phyloP scores from a whole-genome alignment of 345 rosid genomes.

The Tarenaya hassleriana region DNA sequence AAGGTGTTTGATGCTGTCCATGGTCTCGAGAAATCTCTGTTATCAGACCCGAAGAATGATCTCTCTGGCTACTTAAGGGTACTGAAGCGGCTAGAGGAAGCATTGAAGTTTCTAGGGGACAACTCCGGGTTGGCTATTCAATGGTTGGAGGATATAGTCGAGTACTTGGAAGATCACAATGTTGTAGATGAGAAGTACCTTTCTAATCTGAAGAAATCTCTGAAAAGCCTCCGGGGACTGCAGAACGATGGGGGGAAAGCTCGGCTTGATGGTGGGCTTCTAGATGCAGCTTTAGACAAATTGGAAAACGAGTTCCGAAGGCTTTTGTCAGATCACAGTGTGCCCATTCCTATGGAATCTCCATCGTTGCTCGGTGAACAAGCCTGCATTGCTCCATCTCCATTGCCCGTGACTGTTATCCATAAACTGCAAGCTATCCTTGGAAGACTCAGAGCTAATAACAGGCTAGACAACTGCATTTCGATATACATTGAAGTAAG shows the following conservation, averaged over 20 bases:
- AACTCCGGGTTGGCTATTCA: conserved; percentile 94
- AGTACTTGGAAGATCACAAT: conserved; percentile 78
- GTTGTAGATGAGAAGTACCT: conserved; percentile 78
- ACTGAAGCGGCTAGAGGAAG: conserved; percentile 88
- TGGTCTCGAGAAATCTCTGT: conserved; percentile 80
- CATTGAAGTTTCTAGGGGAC: conserved; percentile 78
- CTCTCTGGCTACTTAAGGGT: conserved; percentile 78
- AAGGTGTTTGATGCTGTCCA: conserved; percentile 98
- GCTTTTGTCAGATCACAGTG: conserved; percentile 75
- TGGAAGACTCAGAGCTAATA: conserved; percentile 79
- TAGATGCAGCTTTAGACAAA: conserved; percentile 74
- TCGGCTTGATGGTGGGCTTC: conserved; percentile 78
- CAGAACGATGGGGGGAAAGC: conserved; percentile 32
- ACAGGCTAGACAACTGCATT: conserved; percentile 72
- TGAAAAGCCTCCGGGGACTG: conserved; percentile 59
- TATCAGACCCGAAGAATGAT: conserved; percentile 80
- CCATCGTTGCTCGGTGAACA: conserved; percentile 50
- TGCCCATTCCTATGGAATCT: conserved; percentile 87
- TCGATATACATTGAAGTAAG: conserved; percentile 87
- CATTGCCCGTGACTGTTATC: conserved; percentile 74
- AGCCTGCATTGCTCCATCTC: conserved; percentile 82
- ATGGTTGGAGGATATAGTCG: conserved; percentile 98
- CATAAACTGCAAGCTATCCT: conserved; percentile 89
- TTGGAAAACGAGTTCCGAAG: conserved; percentile 67
- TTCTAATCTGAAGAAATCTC: conserved; percentile 53